These are phyloP conservation scores for Chloroidium sp. DNA, from an alignment of 163 green algal genomes.

Conservation along the genomic window DNA sequence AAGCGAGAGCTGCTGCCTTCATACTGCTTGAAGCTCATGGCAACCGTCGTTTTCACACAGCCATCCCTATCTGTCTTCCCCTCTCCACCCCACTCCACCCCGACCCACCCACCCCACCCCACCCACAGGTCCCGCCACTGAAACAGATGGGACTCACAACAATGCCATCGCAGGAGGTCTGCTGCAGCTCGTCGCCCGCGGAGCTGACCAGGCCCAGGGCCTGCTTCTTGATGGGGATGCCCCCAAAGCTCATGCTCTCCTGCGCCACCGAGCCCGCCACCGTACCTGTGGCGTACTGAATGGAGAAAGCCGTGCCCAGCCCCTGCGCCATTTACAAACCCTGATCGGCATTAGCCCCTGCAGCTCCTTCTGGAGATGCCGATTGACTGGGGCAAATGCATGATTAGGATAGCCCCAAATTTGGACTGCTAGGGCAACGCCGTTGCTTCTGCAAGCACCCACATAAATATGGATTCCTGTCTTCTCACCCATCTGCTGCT, in stretches of 20 bases:
- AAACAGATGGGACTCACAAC: constrained; percentile 1
- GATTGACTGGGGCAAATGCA: background rate
- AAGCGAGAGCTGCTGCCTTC: no score
- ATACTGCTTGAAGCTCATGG: no score
- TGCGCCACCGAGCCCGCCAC: background rate
- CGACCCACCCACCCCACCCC: no score
- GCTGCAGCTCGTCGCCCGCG: background rate
- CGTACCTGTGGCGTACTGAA: constrained; percentile 1
- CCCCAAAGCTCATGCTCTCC: background rate
- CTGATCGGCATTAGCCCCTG: no score
- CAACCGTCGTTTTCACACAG: no score
- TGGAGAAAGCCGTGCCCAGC: background rate
- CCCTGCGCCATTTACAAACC: background rate
- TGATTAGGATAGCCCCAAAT: background rate
- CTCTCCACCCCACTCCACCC: no score
- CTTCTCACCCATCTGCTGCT: no score
- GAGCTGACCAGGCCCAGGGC: background rate
- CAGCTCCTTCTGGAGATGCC: background rate
- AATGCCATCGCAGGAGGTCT: constrained; percentile 7
- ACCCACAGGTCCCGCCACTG: no score
- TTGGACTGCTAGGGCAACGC: background rate
- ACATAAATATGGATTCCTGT: no score
- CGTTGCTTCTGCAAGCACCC: background rate
- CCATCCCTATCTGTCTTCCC: no score
- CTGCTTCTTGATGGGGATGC: constrained; percentile 4